Evolutionary conservation across 371 early-diverging fungal genomes (phyloP), one percentile per base, ranked within the genome.

Genomic region (Apophysomyces ossiformis): DNA sequence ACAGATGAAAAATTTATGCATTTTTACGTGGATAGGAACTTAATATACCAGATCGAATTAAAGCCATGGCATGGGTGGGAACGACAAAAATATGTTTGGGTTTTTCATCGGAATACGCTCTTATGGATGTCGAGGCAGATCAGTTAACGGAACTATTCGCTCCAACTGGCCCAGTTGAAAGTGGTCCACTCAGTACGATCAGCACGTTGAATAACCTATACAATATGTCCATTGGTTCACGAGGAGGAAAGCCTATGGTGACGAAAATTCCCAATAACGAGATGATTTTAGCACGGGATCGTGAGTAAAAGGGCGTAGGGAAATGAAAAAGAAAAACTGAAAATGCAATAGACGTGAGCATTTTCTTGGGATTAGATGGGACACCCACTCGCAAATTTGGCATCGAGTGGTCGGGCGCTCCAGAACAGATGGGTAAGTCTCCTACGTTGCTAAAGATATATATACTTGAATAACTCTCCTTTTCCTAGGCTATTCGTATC

Each of bases 331-430:
- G 36, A 37, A 5, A 57, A 12, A n/a, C 54, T 65, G 21, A 21
- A 26, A n/a, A 36, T 54, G 35, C 6, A 18, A 45, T 62, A 89
- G 90, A 90, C 67, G 79, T 86, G 4, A 90, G 90, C 50, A 87
- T 92, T 13, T 90, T 90, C 73, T 79, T 91, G 37, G 89, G 88
- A 2, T 64, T 87, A 43, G 89, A 93, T 66, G 91, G 90, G 4
- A 81, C 75, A 6, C 85, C 89, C 11, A 85, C 87, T 21, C 86
- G 88, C 2, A 89, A 89, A 63, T 81, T 81, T 1, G 90, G 89
- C 7, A 87, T 92, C 45, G 89, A 91, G 57, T 93, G 92, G 91
- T 82, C 89, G 18, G 89, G 85, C n/a, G 71, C 85, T 4, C 92
- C 92, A 4, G 90, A 90, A 61, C 88, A 86, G 57, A 83, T 92